Evolutionary conservation across 2,329 filamentous ascomycete genomes (phyloP).

Genomic region (Thelonectria blattea): DNA sequence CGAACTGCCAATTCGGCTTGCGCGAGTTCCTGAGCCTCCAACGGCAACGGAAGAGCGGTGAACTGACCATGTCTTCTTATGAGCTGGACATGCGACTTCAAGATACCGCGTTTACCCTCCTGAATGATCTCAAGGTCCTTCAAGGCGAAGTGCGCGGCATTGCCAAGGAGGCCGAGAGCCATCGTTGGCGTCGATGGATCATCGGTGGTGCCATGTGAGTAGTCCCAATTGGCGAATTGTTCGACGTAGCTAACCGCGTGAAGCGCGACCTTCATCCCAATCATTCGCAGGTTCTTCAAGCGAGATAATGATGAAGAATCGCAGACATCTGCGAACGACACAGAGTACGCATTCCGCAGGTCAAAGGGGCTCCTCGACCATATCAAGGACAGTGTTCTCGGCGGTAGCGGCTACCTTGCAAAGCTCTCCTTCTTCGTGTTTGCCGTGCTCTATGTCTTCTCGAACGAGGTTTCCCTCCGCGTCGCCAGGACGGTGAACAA

Average conservation of each 20-base stretch:
- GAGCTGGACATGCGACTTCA: slow-evolving; percentile 53
- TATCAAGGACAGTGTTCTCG: slow-evolving; percentile 53
- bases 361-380: slow-evolving; percentile 57
- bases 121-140: slow-evolving; percentile 53
- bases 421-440: slow-evolving; percentile 61
- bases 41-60: slow-evolving; percentile 38
- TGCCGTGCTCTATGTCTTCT: slow-evolving; percentile 63
- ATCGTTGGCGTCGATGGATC: slow-evolving; percentile 60
- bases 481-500: slow-evolving; percentile 59
- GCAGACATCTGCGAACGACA: slow-evolving; percentile 53
- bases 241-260: slow-evolving; percentile 12
- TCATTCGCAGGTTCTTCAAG: slow-evolving; percentile 58
- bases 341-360: slow-evolving; percentile 62
- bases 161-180: slow-evolving; percentile 52
- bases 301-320: slow-evolving; percentile 48
- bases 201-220: slow-evolving; percentile 59
- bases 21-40: slow-evolving; percentile 45
- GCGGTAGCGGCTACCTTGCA: slow-evolving; percentile 51
- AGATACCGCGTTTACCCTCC: slow-evolving; percentile 49
- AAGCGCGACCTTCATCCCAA: slow-evolving; percentile 59
- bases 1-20: slow-evolving; percentile 45
- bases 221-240: slow-evolving; percentile 9
- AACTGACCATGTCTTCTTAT: slow-evolving; percentile 40
- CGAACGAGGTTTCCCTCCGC: slow-evolving; percentile 62
- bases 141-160: slow-evolving; percentile 52